These are phyloP conservation scores for Glycine soja DNA, from an alignment of 306 rosid species.

Conservation along the genomic window DNA sequence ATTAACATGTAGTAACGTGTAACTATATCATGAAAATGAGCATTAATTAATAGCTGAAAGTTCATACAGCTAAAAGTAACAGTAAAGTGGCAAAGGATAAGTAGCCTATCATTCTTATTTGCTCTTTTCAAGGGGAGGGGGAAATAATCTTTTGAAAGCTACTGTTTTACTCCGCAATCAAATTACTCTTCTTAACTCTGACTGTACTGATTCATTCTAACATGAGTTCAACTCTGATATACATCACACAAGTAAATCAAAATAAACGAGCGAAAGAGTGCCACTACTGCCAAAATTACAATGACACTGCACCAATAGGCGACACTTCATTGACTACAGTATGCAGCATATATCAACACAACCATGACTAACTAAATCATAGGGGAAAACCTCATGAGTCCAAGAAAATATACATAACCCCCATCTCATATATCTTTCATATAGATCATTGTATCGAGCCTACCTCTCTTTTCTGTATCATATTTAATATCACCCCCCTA, in stretches of 20 bases:
- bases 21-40: constrained; percentile 39
- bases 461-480: constrained; percentile 59
- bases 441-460: constrained; percentile 58
- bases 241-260: constrained; percentile 55
- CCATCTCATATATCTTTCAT: constrained; percentile 62
- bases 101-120: constrained; percentile 40
- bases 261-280: constrained; percentile 56
- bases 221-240: constrained; percentile 63
- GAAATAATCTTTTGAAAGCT: constrained; percentile 45
- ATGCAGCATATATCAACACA: constrained; percentile 74
- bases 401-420: constrained; percentile 69
- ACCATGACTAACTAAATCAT: constrained; percentile 65
- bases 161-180: constrained; percentile 57
- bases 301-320: constrained; percentile 64
- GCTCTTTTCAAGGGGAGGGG: constrained; percentile 20
- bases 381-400: constrained; percentile 65
- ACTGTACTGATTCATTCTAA: constrained; percentile 62
- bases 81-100: constrained; percentile 28
- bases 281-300: constrained; percentile 82
- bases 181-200: constrained; percentile 66
- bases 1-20: constrained; percentile 24
- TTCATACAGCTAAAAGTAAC: constrained; percentile 34
- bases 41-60: constrained; percentile 8
- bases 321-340: constrained; percentile 61
- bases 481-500: constrained; percentile 62